Conservation (phyloP, 1,139 yeast genomes). For the Citeromyces hawaiiensis region DNA sequence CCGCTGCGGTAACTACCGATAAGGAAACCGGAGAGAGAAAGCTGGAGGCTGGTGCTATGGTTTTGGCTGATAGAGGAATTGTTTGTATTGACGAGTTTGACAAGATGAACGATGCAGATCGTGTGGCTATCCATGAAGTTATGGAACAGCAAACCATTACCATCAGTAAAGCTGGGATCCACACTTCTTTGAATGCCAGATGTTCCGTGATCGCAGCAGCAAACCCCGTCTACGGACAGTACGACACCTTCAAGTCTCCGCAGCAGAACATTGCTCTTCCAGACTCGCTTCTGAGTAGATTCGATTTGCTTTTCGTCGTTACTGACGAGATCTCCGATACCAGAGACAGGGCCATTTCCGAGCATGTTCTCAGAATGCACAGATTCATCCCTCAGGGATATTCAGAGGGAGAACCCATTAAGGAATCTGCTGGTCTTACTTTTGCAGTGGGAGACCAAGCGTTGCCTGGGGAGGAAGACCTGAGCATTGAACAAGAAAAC, state of each 20-base stretch:
- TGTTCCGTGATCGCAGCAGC: slow-evolving; percentile 97
- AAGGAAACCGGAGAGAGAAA: slow-evolving; percentile 95
- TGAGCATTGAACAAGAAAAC: slow-evolving; percentile 31
- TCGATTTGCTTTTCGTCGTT: slow-evolving; percentile 87
- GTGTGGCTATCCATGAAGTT: slow-evolving; percentile 98
- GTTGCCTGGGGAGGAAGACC: slow-evolving; percentile 24
- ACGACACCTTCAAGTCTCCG: slow-evolving; percentile 92
- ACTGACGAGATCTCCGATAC: slow-evolving; percentile 88
- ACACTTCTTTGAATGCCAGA: slow-evolving; percentile 89
- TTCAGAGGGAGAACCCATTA: slow-evolving; percentile 87
- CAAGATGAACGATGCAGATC: slow-evolving; percentile 97
- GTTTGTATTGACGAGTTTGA: slow-evolving; percentile 99
- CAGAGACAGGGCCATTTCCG: slow-evolving; percentile 79
- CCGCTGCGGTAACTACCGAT: slow-evolving; percentile 97
- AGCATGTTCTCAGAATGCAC: slow-evolving; percentile 92
- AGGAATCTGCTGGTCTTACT: slow-evolving; percentile 59
- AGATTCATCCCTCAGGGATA: slow-evolving; percentile 81
- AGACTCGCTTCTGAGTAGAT: slow-evolving; percentile 92
- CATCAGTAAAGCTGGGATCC: slow-evolving; percentile 98
- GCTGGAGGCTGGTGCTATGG: slow-evolving; percentile 99
- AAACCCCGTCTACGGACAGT: slow-evolving; percentile 93
- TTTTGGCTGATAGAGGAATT: slow-evolving; percentile 96
- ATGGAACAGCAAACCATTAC: slow-evolving; percentile 99
- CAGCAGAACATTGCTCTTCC: slow-evolving; percentile 95
- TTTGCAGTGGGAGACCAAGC: slow-evolving; percentile 60